Base-by-base conservation (phyloP, 1,139 yeast species). In the Wickerhamiella pararugosa region DNA sequence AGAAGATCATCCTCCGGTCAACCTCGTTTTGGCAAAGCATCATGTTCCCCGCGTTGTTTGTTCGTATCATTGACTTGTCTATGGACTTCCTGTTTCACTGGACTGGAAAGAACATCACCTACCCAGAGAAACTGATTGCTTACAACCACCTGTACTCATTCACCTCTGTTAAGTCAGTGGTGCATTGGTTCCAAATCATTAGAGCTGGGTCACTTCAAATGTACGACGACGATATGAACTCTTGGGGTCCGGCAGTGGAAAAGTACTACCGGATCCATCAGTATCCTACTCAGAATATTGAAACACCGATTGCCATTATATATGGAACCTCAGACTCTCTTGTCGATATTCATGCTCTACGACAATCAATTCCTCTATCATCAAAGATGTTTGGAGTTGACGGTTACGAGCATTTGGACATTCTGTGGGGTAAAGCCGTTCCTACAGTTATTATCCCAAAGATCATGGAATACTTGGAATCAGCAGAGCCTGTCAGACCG, bases 111-210 rank as follows among this genome's bases (percentile, higher is more conserved):
- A 82, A 87, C 59, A 87, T 87, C 49, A 63, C 75, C 29, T 67
- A 71, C 48, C 63, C 74, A 40, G 95, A 86, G 59, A 86, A 86
- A 55, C 61, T 77, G 42, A 72, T 82, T 29, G 72, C 84, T 32
- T 87, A 82, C 59, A 75, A 83, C 25, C 95, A 87, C 59, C 64
- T 87, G 42, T 87, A 86, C 62, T 81, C 94, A 1, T 81, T 93
- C 26, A 84, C 97, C 0, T 78, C 92, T 4, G 96, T 86, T 37
- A 87, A 87, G 60, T 75, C 83, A 25, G 90, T 84, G 39, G 96
- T 86, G 31, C 97, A 87, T 61, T 87, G 97, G 97, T 87, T 87
- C 58, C 97, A 87, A 61, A 84, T 87, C 44, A 80, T 87, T 49
- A 67, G 81, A 37, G 69, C 82, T n/a, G 75, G 75, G 36, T 73